Conservation (phyloP, 352 stramenopile species). For the Globisporangium heterothallicum region DNA sequence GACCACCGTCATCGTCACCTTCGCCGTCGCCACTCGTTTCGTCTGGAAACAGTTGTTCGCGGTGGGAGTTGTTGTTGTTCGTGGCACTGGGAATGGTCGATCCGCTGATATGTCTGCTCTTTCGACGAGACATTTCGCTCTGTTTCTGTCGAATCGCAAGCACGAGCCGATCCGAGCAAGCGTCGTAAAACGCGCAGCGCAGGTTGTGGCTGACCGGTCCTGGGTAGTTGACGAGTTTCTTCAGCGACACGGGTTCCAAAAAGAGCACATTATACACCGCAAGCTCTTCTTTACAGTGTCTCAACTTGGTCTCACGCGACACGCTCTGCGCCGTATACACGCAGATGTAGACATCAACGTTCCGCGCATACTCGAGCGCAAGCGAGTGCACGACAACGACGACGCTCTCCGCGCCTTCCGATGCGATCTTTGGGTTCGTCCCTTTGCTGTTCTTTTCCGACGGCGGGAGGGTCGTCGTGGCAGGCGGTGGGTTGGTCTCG, state of each 20-base stretch:
- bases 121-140: no score
- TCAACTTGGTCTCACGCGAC: slow-evolving; percentile 1
- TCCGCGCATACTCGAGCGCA: slow-evolving; percentile 34
- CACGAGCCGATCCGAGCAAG: slow-evolving; percentile 30
- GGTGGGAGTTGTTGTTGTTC: background rate
- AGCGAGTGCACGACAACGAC: slow-evolving; percentile 23
- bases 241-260: slow-evolving; percentile 57
- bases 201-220: slow-evolving; percentile 37
- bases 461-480: no score
- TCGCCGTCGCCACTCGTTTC: background rate
- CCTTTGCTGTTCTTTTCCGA: slow-evolving; percentile 2
- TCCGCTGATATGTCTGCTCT: background rate
- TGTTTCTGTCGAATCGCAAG: slow-evolving; percentile 22
- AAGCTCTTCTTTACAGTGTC: background rate
- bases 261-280: slow-evolving; percentile 42
- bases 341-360: slow-evolving; percentile 55
- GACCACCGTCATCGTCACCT: background rate
- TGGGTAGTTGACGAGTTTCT: slow-evolving; percentile 44
- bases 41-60: background rate
- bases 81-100: background rate
- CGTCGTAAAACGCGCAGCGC: slow-evolving; percentile 40
- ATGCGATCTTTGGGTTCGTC: slow-evolving; percentile 10
- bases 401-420: background rate
- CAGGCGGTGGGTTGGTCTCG: slow-evolving; percentile 12
- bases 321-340: slow-evolving; percentile 33